Conservation (phyloP, 2,329 filamentous ascomycete species). For the Arthrobotrys pseudoclavata region DNA sequence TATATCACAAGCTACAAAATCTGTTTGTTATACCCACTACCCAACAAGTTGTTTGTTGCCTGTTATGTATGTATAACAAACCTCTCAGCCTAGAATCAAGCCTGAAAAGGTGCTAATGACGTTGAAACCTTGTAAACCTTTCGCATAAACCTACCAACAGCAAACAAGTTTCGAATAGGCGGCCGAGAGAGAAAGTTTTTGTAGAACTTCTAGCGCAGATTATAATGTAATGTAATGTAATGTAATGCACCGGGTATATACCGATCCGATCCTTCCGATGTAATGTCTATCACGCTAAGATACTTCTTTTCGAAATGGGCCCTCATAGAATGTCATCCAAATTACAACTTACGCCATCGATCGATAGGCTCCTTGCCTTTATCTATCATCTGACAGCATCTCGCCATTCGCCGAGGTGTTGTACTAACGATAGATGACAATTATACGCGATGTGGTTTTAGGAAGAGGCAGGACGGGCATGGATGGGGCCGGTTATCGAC, state of each 20-base stretch:
- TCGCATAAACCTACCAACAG: slow-evolving; percentile 30
- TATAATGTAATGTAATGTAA: slow-evolving; percentile 27
- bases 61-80: slow-evolving; percentile 26
- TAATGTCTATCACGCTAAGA: slow-evolving; percentile 16
- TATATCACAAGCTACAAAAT: slow-evolving; percentile 17
- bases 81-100: slow-evolving; percentile 21
- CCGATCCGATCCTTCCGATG: slow-evolving; percentile 31
- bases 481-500: slow-evolving; percentile 23
- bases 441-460: slow-evolving; percentile 24
- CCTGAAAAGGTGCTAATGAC: slow-evolving; percentile 13
- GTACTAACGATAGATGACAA: slow-evolving; percentile 25
- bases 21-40: slow-evolving; percentile 20
- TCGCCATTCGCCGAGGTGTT: slow-evolving; percentile 11
- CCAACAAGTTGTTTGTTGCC: slow-evolving; percentile 20
- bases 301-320: background rate
- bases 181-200: background rate
- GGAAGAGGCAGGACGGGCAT: slow-evolving; percentile 21
- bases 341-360: slow-evolving; percentile 26
- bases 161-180: slow-evolving; percentile 3
- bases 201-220: slow-evolving; percentile 25
- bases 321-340: slow-evolving; percentile 13
- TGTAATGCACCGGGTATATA: slow-evolving; percentile 28
- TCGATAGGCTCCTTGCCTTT: slow-evolving; percentile 1
- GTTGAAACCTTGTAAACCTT: slow-evolving; percentile 5
- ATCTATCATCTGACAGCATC: slow-evolving; percentile 25